Evolutionary conservation across 441 rosid species (phyloP), one percentile per base, ranked within the genome.

Genomic region (Erodium texanum): DNA sequence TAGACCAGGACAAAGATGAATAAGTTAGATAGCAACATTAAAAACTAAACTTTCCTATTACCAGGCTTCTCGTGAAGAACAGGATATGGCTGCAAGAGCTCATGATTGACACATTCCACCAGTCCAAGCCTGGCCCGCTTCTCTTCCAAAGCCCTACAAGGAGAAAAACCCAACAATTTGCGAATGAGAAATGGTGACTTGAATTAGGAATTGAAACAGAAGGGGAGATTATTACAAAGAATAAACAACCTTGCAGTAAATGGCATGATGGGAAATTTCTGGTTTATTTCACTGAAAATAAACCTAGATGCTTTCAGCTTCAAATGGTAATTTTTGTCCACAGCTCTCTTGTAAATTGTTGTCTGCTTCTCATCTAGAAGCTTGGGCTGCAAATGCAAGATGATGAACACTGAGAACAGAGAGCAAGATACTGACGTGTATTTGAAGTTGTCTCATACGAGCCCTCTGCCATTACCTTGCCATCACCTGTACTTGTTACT

Each of bases 291-390:
- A 72, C 96, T 88, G 80, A 89, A 84, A 73, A 87, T 89, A 82
- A 92, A 94, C 76, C 97, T 82, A 68, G 98, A 94, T 62, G 98
- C 92, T 80, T 89, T 92, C 98, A 92, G 89, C 77, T 92, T 94
- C 82, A 94, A 80, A 79, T 85, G 93, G 79, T 94, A 94, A 56
- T 71, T 89, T 78, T 80, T 85, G 79, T 81, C 83, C 22, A 86
- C 90, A n/a, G 93, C 98, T 79, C 91, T 89, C 82, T 87, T 94
- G 71, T 92, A 88, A 67, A 88, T 71, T 34, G 97, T 92, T 0
- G 99, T 94, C 74, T 90, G 93, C 77, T 85, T 85, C 85, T 94
- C 98, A 69, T 94, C 97, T 71, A 92, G 77, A 36, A 88, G 79
- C 80, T 84, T 89, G 1, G 99, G 99, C 97, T 89, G 85, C 81